Evolutionary conservation across 345 rosid species (phyloP), one percentile per base, ranked within the genome.

Genomic region (Alliaria petiolata): DNA sequence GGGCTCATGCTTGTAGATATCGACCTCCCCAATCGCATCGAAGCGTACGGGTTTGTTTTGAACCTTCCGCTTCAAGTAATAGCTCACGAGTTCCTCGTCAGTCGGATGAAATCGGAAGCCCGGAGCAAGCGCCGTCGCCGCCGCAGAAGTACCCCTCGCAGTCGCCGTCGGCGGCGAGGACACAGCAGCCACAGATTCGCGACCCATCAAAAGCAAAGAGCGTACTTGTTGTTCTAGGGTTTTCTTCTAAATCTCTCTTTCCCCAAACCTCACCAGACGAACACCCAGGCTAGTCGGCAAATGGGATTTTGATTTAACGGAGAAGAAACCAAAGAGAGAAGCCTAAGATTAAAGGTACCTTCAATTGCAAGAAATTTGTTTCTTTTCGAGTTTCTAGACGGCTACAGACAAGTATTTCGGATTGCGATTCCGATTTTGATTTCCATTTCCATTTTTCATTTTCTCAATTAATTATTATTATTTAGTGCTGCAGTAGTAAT

Each of bases 61-160:
- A 78, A 90, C 85, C 92, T 90, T 90, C 64, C 96, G 78, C 80
- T 89, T 93, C 81, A 93, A 83, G 86, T 89, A 90, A 76, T 90
- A 90, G 53, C 85, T 83, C 10, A 87, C 89, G 16, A 90, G 82
- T 67, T 93, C 97, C 69, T 93, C 97, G n/a, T 87, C 98, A 2
- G 97, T 90, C 0, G 98, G 98, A 49, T 92, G 98, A 71, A 92
- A 92, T 79, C 98, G 84, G 42, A 90, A 90, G 12, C 98, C 98
- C 20, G 98, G 98, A 36, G 93, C 98, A 77, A 90, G 83, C 9
- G 96, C 82, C 11, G 95, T 81, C 2, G 87, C 80, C 45, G 79
- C 52, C 28, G 74, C 7, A 1, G 72, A 35, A 11, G 74, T 56
- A 8, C 77, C 15, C 1, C 56, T 50, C 0, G 56, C 16, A 36